Percentiles rank a stretch among this genome's conserved stretches.
These are phyloP conservation scores for Botrytis aclada DNA, from an alignment of 2,329 filamentous ascomycete genomes.

Conservation along the genomic window DNA sequence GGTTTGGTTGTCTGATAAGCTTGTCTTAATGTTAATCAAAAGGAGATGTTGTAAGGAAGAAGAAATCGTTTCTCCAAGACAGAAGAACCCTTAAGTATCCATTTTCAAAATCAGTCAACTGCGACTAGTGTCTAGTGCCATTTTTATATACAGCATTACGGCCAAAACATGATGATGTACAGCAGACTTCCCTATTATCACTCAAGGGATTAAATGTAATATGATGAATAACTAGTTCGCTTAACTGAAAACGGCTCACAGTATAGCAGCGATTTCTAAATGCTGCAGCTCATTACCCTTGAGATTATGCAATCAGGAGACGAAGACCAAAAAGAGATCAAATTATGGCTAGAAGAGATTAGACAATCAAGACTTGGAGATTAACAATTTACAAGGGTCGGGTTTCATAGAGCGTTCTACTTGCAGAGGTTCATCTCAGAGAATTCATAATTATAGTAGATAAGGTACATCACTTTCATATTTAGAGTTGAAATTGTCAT, in stretches of 20 bases:
- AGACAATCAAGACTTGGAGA: not conserved
- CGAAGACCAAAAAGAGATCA: not conserved
- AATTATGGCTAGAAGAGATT: not conserved
- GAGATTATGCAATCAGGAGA: not conserved
- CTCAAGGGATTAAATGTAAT: not conserved
- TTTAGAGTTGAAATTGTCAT: too few species aligned
- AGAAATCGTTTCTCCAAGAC: not conserved
- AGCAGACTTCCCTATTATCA: not conserved
- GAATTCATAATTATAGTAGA: too few species aligned
- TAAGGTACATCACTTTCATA: not conserved
- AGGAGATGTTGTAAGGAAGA: not conserved
- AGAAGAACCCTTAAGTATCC: not conserved
- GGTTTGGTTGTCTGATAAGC: not conserved
- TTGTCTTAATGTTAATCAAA: not conserved
- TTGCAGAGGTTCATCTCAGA: not conserved
- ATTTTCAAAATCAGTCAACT: not conserved
- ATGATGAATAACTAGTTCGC: not conserved
- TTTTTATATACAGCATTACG: not conserved
- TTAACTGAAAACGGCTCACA: not conserved
- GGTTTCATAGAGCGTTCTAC: not conserved
- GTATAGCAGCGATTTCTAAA: not conserved
- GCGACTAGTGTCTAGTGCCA: not conserved
- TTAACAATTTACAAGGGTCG: not conserved
- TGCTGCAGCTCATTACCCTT: not conserved
- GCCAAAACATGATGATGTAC: not conserved